Percentiles rank a stretch among this genome's conserved stretches.
These are phyloP conservation scores for Ceratocystis albifundus DNA, from an alignment of 2,329 filamentous ascomycete species.

Conservation along the genomic window DNA sequence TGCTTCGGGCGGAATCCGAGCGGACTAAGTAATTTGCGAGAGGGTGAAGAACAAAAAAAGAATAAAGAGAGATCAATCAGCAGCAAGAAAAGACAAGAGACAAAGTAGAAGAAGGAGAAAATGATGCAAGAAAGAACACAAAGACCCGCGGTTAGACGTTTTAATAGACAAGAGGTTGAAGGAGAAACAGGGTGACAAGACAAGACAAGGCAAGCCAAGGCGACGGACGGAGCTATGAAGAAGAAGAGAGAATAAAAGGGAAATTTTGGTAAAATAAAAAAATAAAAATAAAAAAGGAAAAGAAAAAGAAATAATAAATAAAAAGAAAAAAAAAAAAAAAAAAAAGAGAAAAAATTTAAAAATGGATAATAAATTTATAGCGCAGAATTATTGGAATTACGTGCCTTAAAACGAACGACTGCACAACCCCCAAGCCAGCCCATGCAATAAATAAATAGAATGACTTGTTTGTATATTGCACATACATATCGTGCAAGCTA, in stretches of 20 bases:
- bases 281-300: not conserved
- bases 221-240: slow-evolving; percentile 11
- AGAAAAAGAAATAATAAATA: not conserved
- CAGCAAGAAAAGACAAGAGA: not conserved
- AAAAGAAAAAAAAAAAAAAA: not conserved
- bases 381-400: not conserved
- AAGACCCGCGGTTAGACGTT: slow-evolving; percentile 1
- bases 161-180: slow-evolving; percentile 4
- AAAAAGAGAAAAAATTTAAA: not conserved
- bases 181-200: not conserved
- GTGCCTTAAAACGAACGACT: not conserved
- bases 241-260: not conserved
- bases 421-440: not conserved
- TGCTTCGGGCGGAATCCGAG: not conserved
- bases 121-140: not conserved
- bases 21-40: not conserved
- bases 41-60: not conserved
- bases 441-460: slow-evolving; percentile 4
- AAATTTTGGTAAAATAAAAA: not conserved
- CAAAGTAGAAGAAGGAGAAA: slow-evolving; percentile 8
- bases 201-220: not conserved
- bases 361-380: not conserved
- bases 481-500: not conserved
- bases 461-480: not conserved
- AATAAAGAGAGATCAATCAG: not conserved